These are phyloP conservation scores for Annulohypoxylon stygium DNA, from an alignment of 495 filamentous ascomycete genomes.

Conservation along the genomic window DNA sequence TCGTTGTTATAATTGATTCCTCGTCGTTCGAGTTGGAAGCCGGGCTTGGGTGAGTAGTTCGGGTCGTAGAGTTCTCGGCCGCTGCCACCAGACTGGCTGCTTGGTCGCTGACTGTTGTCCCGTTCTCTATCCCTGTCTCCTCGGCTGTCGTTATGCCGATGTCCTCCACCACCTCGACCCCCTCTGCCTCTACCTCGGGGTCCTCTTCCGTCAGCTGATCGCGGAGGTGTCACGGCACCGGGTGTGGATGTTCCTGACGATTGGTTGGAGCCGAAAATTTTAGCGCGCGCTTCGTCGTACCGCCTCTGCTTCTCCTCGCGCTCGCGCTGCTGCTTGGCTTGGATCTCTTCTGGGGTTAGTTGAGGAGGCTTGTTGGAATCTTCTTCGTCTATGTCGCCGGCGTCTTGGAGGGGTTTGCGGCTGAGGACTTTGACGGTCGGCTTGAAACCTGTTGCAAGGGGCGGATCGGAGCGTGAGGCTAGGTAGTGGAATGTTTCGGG, in stretches of 20 bases:
- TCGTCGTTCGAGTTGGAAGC: conserved; percentile 62
- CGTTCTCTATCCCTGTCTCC: conserved; percentile 35
- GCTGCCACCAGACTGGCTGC: conserved; percentile 41
- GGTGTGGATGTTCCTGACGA: conserved; percentile 59
- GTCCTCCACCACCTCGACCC: conserved; percentile 33
- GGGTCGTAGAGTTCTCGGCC: conserved; percentile 78
- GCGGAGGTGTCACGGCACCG: conserved; percentile 74
- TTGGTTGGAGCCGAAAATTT: conserved; percentile 81
- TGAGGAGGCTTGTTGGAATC: conserved; percentile 71
- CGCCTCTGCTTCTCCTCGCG: conserved; percentile 88
- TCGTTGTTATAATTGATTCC: conserved; percentile 48
- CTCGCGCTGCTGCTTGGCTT: conserved; percentile 77
- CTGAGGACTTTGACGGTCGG: conserved; percentile 84
- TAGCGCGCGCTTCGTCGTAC: conserved; percentile 86
- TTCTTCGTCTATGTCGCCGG: conserved; percentile 70
- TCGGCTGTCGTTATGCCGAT: conserved; percentile 48
- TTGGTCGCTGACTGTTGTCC: conserved; percentile 43
- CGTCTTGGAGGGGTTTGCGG: conserved; percentile 76
- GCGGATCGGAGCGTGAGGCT: conserved; percentile 70
- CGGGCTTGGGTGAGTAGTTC: conserved; percentile 71
- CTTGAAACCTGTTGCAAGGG: conserved; percentile 85
- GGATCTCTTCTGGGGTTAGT: conserved; percentile 77
- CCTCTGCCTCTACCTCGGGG: conserved; percentile 32
- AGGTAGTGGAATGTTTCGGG: conserved; percentile 80
- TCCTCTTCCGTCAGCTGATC: conserved; percentile 54